Conservation (phyloP, 345 rosid genomes). For the Brassica juncea region DNA sequence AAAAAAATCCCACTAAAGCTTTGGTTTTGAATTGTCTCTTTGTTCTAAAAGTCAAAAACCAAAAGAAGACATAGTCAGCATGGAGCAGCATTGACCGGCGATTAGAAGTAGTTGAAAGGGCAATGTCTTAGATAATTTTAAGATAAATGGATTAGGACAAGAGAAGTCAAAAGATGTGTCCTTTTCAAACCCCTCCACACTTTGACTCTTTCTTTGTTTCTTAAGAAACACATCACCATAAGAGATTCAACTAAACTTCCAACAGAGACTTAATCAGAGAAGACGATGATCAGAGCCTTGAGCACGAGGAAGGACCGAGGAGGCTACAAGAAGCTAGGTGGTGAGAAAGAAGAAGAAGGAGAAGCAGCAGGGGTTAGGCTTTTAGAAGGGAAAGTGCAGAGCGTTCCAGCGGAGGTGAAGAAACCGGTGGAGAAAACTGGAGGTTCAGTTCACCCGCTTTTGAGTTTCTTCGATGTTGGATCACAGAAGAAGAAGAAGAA, state of each 20-base stretch:
- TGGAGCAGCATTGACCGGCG: slow-evolving; percentile 15
- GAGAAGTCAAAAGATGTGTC: slow-evolving; percentile 41
- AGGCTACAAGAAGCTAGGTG: slow-evolving; percentile 54
- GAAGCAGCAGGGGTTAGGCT: slow-evolving; percentile 17
- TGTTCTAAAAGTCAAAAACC: slow-evolving; percentile 4
- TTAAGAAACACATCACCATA: neutral
- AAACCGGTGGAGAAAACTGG: slow-evolving; percentile 39
- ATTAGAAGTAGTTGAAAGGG: slow-evolving; percentile 21
- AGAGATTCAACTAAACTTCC: neutral
- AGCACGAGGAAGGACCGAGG: slow-evolving; percentile 49
- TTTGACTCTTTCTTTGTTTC: slow-evolving; percentile 12
- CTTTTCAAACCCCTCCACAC: slow-evolving; percentile 16
- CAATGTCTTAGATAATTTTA: neutral
- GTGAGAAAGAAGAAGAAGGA: slow-evolving; percentile 26
- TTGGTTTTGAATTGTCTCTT: neutral
- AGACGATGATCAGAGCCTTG: slow-evolving; percentile 64
- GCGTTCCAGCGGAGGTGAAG: slow-evolving; percentile 9
- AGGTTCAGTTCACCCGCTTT: slow-evolving; percentile 56
- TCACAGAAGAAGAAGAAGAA: slow-evolving; percentile 59
- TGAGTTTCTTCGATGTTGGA: slow-evolving; percentile 50
- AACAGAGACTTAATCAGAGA: slow-evolving; percentile 10
- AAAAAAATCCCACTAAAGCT: neutral
- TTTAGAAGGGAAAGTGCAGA: slow-evolving; percentile 21
- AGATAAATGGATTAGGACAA: slow-evolving; percentile 17
- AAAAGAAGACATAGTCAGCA: slow-evolving; percentile 24